Evolutionary conservation across 2,329 filamentous ascomycete genomes (phyloP).

Genomic region (Fonsecaea pugnacius): DNA sequence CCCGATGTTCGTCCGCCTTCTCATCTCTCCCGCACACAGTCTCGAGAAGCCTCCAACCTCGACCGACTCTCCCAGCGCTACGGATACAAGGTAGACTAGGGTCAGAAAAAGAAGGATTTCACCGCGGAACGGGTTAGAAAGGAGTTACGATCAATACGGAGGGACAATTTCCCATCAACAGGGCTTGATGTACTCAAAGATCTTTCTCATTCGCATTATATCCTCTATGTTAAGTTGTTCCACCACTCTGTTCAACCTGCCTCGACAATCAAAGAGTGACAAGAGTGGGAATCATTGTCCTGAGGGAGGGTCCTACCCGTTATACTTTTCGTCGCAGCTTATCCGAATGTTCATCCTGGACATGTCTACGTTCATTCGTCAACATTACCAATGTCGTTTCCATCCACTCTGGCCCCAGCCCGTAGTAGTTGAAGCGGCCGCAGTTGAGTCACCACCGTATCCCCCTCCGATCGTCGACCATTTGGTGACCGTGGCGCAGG

Average conservation of each 20-base stretch:
- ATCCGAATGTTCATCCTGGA: background rate
- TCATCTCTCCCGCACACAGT: background rate
- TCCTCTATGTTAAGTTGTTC: conserved; percentile 4
- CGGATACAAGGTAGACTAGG: too few species aligned
- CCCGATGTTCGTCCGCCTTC: background rate
- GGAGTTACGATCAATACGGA: background rate
- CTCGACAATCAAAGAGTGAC: conserved; percentile 10
- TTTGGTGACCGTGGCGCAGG: conserved; percentile 6
- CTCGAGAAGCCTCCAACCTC: background rate
- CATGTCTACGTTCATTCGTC: background rate
- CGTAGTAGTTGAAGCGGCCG: background rate
- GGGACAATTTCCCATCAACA: too few species aligned
- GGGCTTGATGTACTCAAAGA: background rate
- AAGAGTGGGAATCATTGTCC: conserved; percentile 2
- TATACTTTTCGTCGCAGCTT: background rate
- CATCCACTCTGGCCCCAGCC: conserved; percentile 4
- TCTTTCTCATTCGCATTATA: background rate
- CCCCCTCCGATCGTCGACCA: conserved; percentile 1
- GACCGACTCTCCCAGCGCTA: too few species aligned
- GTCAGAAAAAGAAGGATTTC: background rate
- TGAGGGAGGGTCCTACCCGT: background rate
- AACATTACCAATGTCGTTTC: conserved; percentile 1
- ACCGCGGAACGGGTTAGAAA: background rate
- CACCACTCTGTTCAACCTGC: background rate
- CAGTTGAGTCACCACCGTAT: conserved; percentile 2